Percentiles rank a stretch among this genome's conserved stretches.
phyloP scores from a whole-genome alignment of 441 rosid genomes.

The Metrosideros polymorpha region DNA sequence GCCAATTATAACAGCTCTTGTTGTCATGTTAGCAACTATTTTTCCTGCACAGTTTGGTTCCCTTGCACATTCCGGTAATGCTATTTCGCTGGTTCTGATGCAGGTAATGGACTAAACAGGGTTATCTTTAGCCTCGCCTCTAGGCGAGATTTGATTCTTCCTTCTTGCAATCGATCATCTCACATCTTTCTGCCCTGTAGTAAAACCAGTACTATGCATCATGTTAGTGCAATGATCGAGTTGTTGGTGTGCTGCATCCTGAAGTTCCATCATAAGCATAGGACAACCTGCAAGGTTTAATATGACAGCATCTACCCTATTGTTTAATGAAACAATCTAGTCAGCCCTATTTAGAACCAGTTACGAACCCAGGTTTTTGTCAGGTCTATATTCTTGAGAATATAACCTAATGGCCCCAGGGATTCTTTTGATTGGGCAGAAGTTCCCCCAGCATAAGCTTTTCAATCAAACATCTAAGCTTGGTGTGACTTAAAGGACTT shows the following conservation, averaged over 20 bases:
- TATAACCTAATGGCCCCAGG: background rate
- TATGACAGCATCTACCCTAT: background rate
- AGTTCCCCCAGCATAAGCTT: background rate
- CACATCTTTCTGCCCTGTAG: background rate
- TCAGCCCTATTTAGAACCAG: background rate
- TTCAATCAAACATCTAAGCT: background rate
- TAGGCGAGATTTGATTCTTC: background rate
- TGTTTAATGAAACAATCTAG: background rate
- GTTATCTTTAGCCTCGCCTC: background rate
- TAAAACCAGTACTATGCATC: background rate
- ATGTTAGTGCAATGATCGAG: background rate
- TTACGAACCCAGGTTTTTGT: background rate
- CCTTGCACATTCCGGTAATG: slow-evolving; percentile 56
- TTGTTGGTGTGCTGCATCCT: background rate
- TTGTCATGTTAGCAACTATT: slow-evolving; percentile 51
- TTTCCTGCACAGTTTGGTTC: slow-evolving; percentile 36
- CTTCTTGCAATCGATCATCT: background rate
- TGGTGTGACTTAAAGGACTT: background rate
- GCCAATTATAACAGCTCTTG: slow-evolving; percentile 55
- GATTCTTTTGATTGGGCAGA: background rate
- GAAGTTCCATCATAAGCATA: background rate
- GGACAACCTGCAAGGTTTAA: background rate
- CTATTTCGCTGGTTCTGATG: slow-evolving; percentile 50
- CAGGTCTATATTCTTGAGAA: background rate
- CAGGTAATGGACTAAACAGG: slow-evolving; percentile 29